Evolutionary conservation across 345 rosid genomes (phyloP).

Genomic region (Psidium guajava): DNA sequence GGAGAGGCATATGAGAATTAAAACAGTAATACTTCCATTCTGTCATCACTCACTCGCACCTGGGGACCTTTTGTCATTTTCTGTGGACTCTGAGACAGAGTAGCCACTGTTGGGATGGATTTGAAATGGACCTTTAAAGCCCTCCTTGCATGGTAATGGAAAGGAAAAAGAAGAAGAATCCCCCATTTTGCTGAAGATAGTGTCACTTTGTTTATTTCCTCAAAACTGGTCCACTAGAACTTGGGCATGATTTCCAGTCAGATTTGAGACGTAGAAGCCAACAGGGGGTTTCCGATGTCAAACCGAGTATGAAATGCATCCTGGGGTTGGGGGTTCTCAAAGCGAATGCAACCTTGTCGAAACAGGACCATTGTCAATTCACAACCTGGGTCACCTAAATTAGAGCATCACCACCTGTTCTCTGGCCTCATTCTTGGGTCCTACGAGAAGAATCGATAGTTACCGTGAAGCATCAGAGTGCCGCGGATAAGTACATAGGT

Average conservation of each 20-base stretch:
- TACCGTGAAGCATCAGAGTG: background rate
- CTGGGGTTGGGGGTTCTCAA: background rate
- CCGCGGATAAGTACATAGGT: slow-evolving; percentile 9
- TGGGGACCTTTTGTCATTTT: slow-evolving; percentile 30
- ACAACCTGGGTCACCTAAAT: background rate
- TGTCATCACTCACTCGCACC: background rate
- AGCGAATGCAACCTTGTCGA: background rate
- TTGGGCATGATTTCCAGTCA: background rate
- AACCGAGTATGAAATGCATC: background rate
- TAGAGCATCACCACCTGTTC: background rate
- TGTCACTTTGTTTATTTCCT: background rate
- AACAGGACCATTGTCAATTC: background rate
- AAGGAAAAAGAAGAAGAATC: background rate
- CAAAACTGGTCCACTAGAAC: background rate
- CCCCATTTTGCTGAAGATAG: background rate
- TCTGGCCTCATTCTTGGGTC: background rate
- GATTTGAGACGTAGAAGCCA: background rate
- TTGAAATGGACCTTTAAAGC: background rate
- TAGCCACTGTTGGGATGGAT: background rate
- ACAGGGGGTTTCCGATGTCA: background rate
- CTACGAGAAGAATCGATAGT: background rate
- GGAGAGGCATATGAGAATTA: background rate
- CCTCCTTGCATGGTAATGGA: background rate
- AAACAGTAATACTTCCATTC: background rate
- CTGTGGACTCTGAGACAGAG: slow-evolving; percentile 27